A percentile compares a stretch with the other conserved stretches of the same genome.
Evolutionary conservation across 1,139 yeast species (phyloP).

Genomic region (Geotrichum bryndzae): DNA sequence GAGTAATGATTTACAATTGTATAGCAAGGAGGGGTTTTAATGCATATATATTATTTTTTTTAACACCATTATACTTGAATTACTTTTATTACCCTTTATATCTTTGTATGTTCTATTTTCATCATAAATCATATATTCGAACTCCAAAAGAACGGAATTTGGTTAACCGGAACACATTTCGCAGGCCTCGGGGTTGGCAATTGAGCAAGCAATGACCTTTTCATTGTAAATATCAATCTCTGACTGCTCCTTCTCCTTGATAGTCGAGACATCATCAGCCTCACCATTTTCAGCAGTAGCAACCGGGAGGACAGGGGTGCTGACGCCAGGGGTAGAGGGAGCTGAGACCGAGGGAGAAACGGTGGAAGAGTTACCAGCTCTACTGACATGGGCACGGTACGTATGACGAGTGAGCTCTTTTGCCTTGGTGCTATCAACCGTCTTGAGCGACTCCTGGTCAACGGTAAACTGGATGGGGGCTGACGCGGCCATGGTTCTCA

Average conservation of each 20-base stretch:
- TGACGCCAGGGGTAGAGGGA: conserved; percentile 1
- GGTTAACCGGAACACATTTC: conserved; percentile 94
- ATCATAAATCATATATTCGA: background rate
- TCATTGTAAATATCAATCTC: conserved; percentile 76
- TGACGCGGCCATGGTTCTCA: conserved; percentile 87
- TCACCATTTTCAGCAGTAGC: conserved; percentile 16
- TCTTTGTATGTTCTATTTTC: background rate
- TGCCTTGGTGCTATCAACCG: conserved; percentile 29
- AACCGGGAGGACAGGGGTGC: background rate
- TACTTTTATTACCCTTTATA: background rate
- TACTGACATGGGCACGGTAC: conserved; percentile 26
- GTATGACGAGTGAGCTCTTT: conserved; percentile 33
- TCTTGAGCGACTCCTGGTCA: conserved; percentile 42
- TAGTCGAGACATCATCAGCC: conserved; percentile 17
- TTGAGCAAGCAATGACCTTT: conserved; percentile 92
- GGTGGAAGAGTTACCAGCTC: conserved; percentile 3
- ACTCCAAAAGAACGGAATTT: background rate
- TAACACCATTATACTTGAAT: background rate
- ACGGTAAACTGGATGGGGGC: conserved; percentile 80
- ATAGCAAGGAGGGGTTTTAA: background rate
- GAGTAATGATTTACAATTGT: background rate
- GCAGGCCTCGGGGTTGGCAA: conserved; percentile 93
- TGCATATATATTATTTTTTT: background rate
- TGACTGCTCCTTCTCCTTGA: conserved; percentile 23
- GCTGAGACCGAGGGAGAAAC: conserved; percentile 12